These are phyloP conservation scores for Corynespora cassiicola DNA, from an alignment of 2,329 filamentous ascomycete genomes.

Conservation along the genomic window DNA sequence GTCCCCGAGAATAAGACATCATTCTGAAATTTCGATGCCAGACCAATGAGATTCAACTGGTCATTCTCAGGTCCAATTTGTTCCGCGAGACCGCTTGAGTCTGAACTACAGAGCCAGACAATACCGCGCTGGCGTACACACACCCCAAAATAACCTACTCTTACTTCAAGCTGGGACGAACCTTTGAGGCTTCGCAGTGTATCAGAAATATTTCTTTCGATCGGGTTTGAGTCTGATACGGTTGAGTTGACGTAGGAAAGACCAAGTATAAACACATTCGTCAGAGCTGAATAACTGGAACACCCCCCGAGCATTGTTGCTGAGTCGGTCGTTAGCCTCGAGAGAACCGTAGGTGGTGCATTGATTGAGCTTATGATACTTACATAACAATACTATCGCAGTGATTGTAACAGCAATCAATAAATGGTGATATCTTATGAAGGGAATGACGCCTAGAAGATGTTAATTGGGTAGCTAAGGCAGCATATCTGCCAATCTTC, in stretches of 20 bases:
- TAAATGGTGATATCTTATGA: slow-evolving; percentile 74
- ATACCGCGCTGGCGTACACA: slow-evolving; percentile 88
- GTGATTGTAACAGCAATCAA: slow-evolving; percentile 92
- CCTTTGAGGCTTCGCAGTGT: slow-evolving; percentile 86
- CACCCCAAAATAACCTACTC: slow-evolving; percentile 94
- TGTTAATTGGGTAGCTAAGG: too few relatives aligned
- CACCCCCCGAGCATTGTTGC: slow-evolving; percentile 89
- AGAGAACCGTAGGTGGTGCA: too few relatives aligned
- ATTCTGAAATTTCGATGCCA: slow-evolving; percentile 92
- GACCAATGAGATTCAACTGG: slow-evolving; percentile 91
- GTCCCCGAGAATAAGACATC: slow-evolving; percentile 95
- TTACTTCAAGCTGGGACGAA: slow-evolving; percentile 77
- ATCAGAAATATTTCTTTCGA: slow-evolving; percentile 79
- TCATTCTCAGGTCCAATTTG: slow-evolving; percentile 87
- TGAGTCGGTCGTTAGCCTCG: slow-evolving; percentile 51
- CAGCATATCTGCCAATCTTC: too few relatives aligned
- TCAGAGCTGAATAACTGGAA: slow-evolving; percentile 89
- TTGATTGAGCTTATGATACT: slow-evolving; percentile 7
- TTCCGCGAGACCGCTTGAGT: slow-evolving; percentile 85
- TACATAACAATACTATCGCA: slow-evolving; percentile 73
- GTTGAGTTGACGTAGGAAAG: slow-evolving; percentile 87
- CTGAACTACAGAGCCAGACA: slow-evolving; percentile 90
- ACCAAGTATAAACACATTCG: slow-evolving; percentile 89
- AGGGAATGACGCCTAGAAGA: slow-evolving; percentile 59
- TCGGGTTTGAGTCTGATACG: slow-evolving; percentile 78